Base-by-base conservation (phyloP, 192 early-diverging fungal species). In the Lunasporangiospora selenospora region DNA sequence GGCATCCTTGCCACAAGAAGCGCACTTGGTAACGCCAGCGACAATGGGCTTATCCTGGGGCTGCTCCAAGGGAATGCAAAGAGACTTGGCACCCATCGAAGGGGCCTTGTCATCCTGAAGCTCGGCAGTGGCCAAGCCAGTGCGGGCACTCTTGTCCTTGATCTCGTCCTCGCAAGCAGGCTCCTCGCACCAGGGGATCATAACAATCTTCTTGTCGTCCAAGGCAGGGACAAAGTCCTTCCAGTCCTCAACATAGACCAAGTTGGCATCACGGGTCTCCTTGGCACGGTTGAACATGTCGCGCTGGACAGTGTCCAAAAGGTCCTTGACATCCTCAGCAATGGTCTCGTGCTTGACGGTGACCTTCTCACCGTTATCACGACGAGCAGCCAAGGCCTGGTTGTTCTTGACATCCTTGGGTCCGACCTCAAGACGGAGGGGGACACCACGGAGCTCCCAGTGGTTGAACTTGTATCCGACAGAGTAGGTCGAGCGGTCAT, bases 391-490 rank as follows among this genome's bases (percentile, higher is more conserved):
- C 49, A 90, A 82, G 31, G 88, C 87, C 58, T 91, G 84, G 50
- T 92, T 79, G 62, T 90, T 91, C 65, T 88, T 83, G 32, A 98
- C 62, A 81, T 99, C 98, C 73, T 92, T 95, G 62, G 96, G 96
- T 26, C 98, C 98, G 32, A 99, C 83, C 84, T 99, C 98, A 41
- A 99, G 78, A 51, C 98, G 93, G 58, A 99, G 58, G 31, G 98
- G 98, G 63, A 96, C 94, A 79, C 98, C 98, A 77, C 95, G 83
- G 52, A 98, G 75, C 76, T 99, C 96, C 98, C 98, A 99, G 84
- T 98, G 95, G 86, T 93, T 98, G 90, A 93, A 99, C 83, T 99
- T 99, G 87, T 89, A 95, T 13, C 95, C 96, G 52, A 96, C 91
- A 27, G 93, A 91, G 87, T 94, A 92, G 67, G 86, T 89, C 21